Evolutionary conservation across 2,329 filamentous ascomycete species (phyloP), one percentile per base, ranked within the genome.

Genomic region (Pseudocercospora fuligena): DNA sequence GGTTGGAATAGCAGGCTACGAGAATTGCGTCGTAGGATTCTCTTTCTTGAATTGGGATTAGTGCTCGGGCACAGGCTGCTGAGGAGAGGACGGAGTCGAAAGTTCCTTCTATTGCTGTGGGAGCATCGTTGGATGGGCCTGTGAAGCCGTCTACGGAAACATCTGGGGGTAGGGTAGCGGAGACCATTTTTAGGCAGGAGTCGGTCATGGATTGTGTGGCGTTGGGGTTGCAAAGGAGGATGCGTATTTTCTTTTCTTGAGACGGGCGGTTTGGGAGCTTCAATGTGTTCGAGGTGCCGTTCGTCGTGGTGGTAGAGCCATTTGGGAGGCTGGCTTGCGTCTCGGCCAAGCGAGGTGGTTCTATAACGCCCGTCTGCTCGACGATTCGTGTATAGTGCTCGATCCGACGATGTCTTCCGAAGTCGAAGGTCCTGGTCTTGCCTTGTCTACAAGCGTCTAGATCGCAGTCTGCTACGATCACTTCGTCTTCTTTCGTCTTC

Each of bases 141-240:
- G 85, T 87, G 76, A 86, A 86, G 23, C 82, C 83, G 11, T 80
- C 78, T 0, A 87, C 78, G 33, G 78, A 78, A 54, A 86, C 82
- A 67, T 83, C 78, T 5, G 81, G 77, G 1, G 84, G 82, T 0
- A 86, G 76, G 14, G 80, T 83, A 0, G 78, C 73, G 27, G 76
- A 64, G 14, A 85, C 73, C 56, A 80, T 81, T 12, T 77, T 74
- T 0, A 86, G 74, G 73, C 83, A 85, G 49, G 80, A 79, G 33
- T 78, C 74, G 12, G 83, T 85, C 82, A 85, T 85, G 54, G 77
- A 78, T 9, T 75, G 73, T 3, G 82, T 84, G 29, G 80, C 78
- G 75, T 84, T 84, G 19, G 82, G 83, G 66, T 85, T 85, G 65
- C 82, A 78, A 60, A 85, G 78, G 8, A 85, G 79, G 61, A 85